Evolutionary conservation across 257 asterid species (phyloP).

Genomic region (Petrea volubilis): DNA sequence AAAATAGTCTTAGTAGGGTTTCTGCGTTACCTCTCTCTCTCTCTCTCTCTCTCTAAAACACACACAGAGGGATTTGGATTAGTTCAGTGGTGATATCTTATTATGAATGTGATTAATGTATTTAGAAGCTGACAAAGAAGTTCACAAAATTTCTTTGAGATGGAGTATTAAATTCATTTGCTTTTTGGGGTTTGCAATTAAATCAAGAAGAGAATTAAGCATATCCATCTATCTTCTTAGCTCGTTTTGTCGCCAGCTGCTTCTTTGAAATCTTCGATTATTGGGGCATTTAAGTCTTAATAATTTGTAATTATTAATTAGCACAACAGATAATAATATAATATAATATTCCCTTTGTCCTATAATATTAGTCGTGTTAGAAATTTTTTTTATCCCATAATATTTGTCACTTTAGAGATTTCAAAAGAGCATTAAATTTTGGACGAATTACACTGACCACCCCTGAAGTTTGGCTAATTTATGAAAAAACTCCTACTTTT

Average conservation of each 20-base stretch:
- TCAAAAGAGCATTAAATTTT: too few relatives aligned
- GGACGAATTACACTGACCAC: too few relatives aligned
- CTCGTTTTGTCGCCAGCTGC: constrained; percentile 46
- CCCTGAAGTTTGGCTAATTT: too few relatives aligned
- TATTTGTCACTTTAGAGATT: too few relatives aligned
- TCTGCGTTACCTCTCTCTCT: constrained; percentile 18
- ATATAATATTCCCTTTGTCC: too few relatives aligned
- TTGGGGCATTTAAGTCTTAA: constrained; percentile 23
- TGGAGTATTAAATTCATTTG: constrained; percentile 13
- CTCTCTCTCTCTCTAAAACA: neutral
- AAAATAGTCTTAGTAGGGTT: constrained; percentile 64
- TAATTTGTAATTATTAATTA: neutral
- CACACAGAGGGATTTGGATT: constrained; percentile 46
- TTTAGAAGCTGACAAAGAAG: constrained; percentile 35
- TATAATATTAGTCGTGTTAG: too few relatives aligned
- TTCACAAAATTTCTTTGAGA: constrained; percentile 27
- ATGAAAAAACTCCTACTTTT: too few relatives aligned
- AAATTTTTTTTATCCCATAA: too few relatives aligned
- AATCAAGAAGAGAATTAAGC: constrained; percentile 40
- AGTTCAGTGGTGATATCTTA: constrained; percentile 41
- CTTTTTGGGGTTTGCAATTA: constrained; percentile 37
- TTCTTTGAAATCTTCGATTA: constrained; percentile 35
- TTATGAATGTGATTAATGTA: neutral
- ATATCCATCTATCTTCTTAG: constrained; percentile 34
- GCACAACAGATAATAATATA: neutral